Base-by-base conservation (phyloP, 1,284 basidiomycete species). In the Cryptococcus sp. region DNA sequence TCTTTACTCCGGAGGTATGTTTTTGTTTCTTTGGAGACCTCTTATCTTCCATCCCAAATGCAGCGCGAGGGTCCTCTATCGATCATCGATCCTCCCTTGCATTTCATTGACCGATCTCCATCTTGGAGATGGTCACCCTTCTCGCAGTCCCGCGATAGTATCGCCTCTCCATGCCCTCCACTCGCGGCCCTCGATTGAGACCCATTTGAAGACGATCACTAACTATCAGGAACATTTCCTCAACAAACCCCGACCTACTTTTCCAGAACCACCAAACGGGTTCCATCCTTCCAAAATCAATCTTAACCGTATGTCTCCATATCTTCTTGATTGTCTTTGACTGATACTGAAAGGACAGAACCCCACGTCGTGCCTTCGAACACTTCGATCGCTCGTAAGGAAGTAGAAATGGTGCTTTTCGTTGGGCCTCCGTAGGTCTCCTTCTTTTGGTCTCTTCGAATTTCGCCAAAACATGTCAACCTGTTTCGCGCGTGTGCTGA, bases 321-420 rank as follows among this genome's bases (percentile, higher is more conserved):
- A 52, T 11, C 28, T 28, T 28, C 5, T 5, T 4, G 11, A 11
- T 28, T 4, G 28, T 28, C 4, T 40, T 43, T 18, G 9, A 50
- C 40, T 45, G 42, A 45, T 54, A 14, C 50, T 28, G 16, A 50
- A 45, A 59, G 49, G 32, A 31, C 61, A 78, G 85, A 80, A 14
- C 83, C 86, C 2, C 72, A 73, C 0, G 76, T 83, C 50, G 78
- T 80, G n/a, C 85, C 87, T 2, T 80, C 83, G 34, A 79, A 82
- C 40, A 77, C 80, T 0, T 80, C 85, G 1, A 76, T 90, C 28
- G 55, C 86, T 16, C 83, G 83, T 19, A 53, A 61, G 36, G 57
- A 65, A 42, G 59, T 67, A 47, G 79, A 81, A 53, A 77, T 96
- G 2, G 83, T 97, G 2, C 57, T 98, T 7, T 91, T 98, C 60